These are phyloP conservation scores for Pugionium dolabratum DNA, from an alignment of 345 rosid genomes.

Conservation along the genomic window DNA sequence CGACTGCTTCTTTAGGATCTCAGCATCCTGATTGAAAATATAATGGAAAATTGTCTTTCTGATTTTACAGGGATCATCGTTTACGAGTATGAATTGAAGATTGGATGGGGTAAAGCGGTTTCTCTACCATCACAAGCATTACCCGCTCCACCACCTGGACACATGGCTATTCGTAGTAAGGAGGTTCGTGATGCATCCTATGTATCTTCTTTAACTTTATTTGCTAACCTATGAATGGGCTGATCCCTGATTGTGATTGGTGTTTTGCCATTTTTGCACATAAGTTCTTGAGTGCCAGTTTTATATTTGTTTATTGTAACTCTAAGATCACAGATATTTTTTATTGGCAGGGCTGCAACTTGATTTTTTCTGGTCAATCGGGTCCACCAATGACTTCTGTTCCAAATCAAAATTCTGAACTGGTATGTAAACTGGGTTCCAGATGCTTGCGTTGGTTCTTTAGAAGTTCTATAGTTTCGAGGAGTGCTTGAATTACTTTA, in stretches of 20 bases:
- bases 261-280: conserved; percentile 15
- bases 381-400: conserved; percentile 90
- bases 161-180: conserved; percentile 98
- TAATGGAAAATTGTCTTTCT: conserved; percentile 16
- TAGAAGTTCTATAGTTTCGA: conserved; percentile 7
- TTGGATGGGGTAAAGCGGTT: conserved; percentile 99
- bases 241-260: conserved; percentile 17
- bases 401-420: conserved; percentile 82
- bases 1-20: conserved; percentile 11
- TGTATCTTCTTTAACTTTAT: conserved; percentile 9
- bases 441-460: conserved; percentile 16
- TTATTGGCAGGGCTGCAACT: conserved; percentile 77
- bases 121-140: conserved; percentile 98
- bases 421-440: conserved; percentile 52
- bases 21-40: conserved; percentile 14
- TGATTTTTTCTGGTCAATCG: conserved; percentile 95
- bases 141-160: conserved; percentile 99
- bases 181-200: conserved; percentile 61
- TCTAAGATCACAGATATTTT: conserved; percentile 32
- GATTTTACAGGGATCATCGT: conserved; percentile 77
- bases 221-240: background rate
- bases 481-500: conserved; percentile 22
- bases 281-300: background rate
- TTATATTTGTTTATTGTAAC: conserved; percentile 12
- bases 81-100: conserved; percentile 92